Percentiles rank a stretch among this genome's conserved stretches.
These are phyloP conservation scores for Penicillium italicum DNA, from an alignment of 2,329 filamentous ascomycete genomes.

Conservation along the genomic window DNA sequence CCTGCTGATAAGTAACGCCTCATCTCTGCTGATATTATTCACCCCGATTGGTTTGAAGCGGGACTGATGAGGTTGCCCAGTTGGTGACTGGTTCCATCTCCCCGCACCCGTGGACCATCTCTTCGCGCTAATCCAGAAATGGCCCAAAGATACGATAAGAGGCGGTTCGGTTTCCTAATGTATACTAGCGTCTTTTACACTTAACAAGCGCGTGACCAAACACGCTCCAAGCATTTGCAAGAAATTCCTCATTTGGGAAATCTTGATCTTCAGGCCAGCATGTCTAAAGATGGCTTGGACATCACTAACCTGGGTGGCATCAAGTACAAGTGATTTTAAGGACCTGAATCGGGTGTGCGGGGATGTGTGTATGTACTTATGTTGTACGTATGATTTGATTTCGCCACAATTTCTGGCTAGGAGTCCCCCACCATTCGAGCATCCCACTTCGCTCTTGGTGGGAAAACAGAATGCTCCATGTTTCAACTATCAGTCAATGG, in stretches of 20 bases:
- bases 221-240: background rate
- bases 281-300: background rate
- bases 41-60: background rate
- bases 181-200: background rate
- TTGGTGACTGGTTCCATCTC: background rate
- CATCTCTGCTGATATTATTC: background rate
- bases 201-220: background rate
- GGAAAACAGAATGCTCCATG: background rate
- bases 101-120: conserved; percentile 1
- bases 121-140: background rate
- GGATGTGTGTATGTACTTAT: background rate
- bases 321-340: background rate
- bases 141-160: background rate
- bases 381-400: background rate
- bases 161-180: background rate
- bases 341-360: background rate
- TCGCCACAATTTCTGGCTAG: background rate
- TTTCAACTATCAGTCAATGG: background rate
- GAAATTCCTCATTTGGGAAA: background rate
- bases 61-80: too few species aligned
- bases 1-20: conserved; percentile 3
- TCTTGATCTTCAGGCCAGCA: background rate
- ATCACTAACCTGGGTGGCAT: too few species aligned
- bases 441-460: background rate
- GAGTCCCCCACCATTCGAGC: background rate